Evolutionary conservation across 1,284 basidiomycete genomes (phyloP).

Genomic region (Melampsora americana): DNA sequence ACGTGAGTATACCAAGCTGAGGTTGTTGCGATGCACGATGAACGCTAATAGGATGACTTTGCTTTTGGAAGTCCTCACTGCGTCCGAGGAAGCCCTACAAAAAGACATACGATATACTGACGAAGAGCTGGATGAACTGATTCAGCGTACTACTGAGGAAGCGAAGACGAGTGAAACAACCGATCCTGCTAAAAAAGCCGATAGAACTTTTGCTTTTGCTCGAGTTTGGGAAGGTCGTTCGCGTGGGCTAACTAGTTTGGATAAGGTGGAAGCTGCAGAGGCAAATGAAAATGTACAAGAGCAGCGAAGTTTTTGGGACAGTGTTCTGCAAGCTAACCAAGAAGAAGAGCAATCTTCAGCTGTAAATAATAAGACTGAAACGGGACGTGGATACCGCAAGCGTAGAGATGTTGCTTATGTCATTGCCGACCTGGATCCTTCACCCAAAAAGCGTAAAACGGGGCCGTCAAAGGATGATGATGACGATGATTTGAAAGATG

Average conservation of each 20-base stretch:
- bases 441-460: slow-evolving; percentile 21
- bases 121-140: slow-evolving; percentile 40
- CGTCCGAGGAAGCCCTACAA: slow-evolving; percentile 34
- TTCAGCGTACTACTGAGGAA: slow-evolving; percentile 39
- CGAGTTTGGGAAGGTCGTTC: slow-evolving; percentile 42
- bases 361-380: slow-evolving; percentile 29
- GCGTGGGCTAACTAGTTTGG: slow-evolving; percentile 18
- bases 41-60: neutral
- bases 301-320: slow-evolving; percentile 44
- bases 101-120: slow-evolving; percentile 42
- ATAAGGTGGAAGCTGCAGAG: slow-evolving; percentile 13
- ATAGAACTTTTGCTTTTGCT: slow-evolving; percentile 44
- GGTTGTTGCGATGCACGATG: neutral
- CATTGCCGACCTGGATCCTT: slow-evolving; percentile 5
- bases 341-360: slow-evolving; percentile 28
- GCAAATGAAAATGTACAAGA: slow-evolving; percentile 29
- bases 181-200: slow-evolving; percentile 20
- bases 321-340: slow-evolving; percentile 35
- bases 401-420: slow-evolving; percentile 28
- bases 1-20: slow-evolving; percentile 9
- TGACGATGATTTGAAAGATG: slow-evolving; percentile 11
- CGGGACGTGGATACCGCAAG: slow-evolving; percentile 37
- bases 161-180: slow-evolving; percentile 31
- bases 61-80: slow-evolving; percentile 34
- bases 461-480: neutral